Conservation (phyloP, 305 asterid species). For the Fraxinus platypoda region DNA sequence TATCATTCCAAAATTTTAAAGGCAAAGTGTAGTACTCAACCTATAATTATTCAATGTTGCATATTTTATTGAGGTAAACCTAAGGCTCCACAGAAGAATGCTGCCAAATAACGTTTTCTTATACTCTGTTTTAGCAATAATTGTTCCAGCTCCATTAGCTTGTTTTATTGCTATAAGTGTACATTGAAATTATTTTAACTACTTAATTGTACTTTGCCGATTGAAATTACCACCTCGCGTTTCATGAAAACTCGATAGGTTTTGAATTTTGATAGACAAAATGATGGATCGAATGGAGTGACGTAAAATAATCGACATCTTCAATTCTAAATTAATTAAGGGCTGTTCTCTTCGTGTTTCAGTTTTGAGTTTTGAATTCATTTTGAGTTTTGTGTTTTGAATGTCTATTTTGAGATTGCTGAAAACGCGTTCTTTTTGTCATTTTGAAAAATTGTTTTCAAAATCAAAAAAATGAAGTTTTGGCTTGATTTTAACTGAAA, state of each 20-base stretch:
- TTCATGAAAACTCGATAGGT: not conserved
- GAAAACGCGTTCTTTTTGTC: too few species aligned
- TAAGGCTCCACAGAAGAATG: not conserved
- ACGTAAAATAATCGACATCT: not conserved
- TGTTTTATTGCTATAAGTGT: not conserved
- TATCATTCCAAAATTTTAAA: too few species aligned
- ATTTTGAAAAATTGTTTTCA: too few species aligned
- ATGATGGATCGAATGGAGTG: not conserved
- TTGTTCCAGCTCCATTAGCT: not conserved
- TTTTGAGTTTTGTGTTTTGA: too few species aligned
- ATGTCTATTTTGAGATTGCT: too few species aligned
- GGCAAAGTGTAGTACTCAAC: not conserved
- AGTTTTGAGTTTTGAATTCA: too few species aligned
- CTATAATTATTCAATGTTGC: not conserved
- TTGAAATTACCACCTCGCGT: not conserved
- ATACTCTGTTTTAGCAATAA: not conserved
- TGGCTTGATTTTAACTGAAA: too few species aligned
- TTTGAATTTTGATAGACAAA: not conserved
- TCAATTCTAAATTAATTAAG: not conserved
- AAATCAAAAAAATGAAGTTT: too few species aligned
- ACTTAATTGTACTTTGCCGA: not conserved
- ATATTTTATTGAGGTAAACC: not conserved
- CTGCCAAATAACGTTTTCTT: not conserved
- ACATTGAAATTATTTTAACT: not conserved
- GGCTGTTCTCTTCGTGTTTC: too few species aligned